Evolutionary conservation across 148 eudicot genomes (phyloP).

Genomic region (Chenopodium formosanum): DNA sequence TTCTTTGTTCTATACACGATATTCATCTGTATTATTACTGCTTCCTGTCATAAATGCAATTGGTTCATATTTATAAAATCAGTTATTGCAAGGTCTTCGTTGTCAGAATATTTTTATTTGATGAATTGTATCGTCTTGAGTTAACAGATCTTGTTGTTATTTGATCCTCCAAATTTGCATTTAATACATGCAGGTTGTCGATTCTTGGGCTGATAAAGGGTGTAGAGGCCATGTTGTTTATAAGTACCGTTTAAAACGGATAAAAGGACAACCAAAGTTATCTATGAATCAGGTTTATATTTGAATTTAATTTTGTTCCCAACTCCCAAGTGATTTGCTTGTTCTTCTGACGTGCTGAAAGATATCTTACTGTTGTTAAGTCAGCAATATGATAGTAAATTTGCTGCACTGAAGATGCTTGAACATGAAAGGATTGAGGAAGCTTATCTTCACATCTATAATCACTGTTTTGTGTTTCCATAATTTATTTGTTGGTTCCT

Average conservation of each 20-base stretch:
- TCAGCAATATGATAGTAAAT: background rate
- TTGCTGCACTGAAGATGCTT: background rate
- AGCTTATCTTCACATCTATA: background rate
- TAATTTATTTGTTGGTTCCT: no score
- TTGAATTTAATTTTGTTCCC: background rate
- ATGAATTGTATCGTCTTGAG: background rate
- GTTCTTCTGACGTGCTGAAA: background rate
- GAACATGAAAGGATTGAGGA: background rate
- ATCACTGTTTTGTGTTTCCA: background rate
- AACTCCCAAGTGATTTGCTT: no score
- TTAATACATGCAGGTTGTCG: slow-evolving; percentile 26
- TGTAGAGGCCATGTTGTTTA: slow-evolving; percentile 35
- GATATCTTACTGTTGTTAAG: background rate
- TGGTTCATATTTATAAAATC: no score
- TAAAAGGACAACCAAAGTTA: slow-evolving; percentile 37
- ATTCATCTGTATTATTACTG: no score
- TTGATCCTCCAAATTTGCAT: background rate
- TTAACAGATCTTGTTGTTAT: background rate
- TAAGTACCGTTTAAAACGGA: slow-evolving; percentile 32
- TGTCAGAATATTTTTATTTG: background rate
- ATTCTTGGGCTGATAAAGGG: slow-evolving; percentile 32
- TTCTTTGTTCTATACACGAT: no score
- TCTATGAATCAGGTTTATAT: slow-evolving; percentile 32
- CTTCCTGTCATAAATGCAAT: no score
- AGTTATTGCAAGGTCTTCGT: background rate